phyloP scores from a whole-genome alignment of 2,329 filamentous ascomycete genomes.

The Microthyrium microscopicum region DNA sequence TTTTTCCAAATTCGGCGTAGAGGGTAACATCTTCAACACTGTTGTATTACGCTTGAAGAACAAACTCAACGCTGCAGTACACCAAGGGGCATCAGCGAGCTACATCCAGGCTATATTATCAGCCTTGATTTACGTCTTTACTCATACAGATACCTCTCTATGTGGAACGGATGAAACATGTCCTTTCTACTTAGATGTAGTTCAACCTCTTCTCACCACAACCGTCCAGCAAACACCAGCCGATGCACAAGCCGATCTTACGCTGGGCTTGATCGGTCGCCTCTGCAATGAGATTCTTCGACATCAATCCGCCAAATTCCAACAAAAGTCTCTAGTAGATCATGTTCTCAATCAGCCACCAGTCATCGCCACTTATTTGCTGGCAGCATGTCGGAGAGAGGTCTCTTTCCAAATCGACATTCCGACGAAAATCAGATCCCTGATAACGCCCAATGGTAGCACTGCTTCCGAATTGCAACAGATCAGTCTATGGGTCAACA shows the following conservation, averaged over 20 bases:
- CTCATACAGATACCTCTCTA: conserved; percentile 35
- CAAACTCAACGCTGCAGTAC: conserved; percentile 41
- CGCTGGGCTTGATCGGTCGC: conserved; percentile 43
- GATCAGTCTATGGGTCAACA: conserved; percentile 30
- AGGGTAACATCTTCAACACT: conserved; percentile 46
- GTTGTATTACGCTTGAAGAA: conserved; percentile 45
- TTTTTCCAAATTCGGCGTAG: conserved; percentile 46
- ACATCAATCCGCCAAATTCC: conserved; percentile 30
- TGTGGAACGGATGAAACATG: conserved; percentile 22
- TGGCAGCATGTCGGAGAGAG: conserved; percentile 31
- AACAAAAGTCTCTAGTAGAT: conserved; percentile 33
- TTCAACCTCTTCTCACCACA: conserved; percentile 24
- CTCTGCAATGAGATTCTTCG: conserved; percentile 43
- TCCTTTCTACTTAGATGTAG: conserved; percentile 30
- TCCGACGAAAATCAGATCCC: conserved; percentile 17
- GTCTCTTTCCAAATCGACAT: conserved; percentile 17
- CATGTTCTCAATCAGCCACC: conserved; percentile 33
- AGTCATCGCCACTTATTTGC: conserved; percentile 37
- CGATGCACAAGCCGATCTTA: conserved; percentile 26
- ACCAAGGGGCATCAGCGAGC: conserved; percentile 30
- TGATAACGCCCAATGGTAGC: conserved; percentile 19
- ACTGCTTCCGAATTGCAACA: conserved; percentile 24
- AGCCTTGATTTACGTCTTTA: conserved; percentile 45
- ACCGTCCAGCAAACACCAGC: conserved; percentile 17
- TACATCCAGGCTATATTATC: conserved; percentile 45